Percentiles rank a stretch among this genome's conserved stretches.
phyloP scores from a whole-genome alignment of 352 stramenopile genomes.

The Vaucheria bursata region DNA sequence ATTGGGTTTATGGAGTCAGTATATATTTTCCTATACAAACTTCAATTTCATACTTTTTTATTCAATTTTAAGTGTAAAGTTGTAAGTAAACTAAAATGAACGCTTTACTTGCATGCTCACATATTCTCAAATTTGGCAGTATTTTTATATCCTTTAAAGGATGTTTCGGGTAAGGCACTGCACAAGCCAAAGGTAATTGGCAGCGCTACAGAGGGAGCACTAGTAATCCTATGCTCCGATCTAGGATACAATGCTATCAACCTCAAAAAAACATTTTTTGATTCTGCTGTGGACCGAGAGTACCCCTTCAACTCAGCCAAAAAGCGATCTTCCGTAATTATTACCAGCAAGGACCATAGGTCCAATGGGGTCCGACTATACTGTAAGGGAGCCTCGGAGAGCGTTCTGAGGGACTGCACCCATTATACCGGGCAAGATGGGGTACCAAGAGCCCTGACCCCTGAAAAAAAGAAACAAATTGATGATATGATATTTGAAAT shows the following conservation, averaged over 20 bases:
- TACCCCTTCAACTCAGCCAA: conserved; percentile 65
- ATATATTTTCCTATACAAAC: too few relatives aligned
- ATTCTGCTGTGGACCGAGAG: conserved; percentile 43
- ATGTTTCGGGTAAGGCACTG: conserved; percentile 47
- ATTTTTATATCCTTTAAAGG: too few relatives aligned
- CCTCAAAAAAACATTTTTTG: conserved; percentile 43
- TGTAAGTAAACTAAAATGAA: neutral
- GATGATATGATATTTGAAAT: conserved; percentile 29
- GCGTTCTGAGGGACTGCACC: conserved; percentile 28
- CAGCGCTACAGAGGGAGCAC: conserved; percentile 50
- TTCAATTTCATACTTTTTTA: too few relatives aligned
- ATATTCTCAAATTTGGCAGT: too few relatives aligned
- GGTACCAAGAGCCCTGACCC: conserved; percentile 10
- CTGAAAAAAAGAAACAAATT: conserved; percentile 19
- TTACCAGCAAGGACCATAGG: conserved; percentile 12
- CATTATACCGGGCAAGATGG: conserved; percentile 15
- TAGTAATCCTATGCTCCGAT: conserved; percentile 44
- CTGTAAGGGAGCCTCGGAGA: conserved; percentile 50
- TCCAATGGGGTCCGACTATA: conserved; percentile 44
- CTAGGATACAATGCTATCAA: conserved; percentile 49
- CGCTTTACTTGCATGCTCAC: neutral
- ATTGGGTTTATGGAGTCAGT: too few relatives aligned
- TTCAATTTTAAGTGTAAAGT: neutral
- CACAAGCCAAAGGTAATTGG: conserved; percentile 51
- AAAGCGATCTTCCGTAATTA: conserved; percentile 61